Evolutionary conservation across 192 early-diverging fungal species (phyloP), one percentile per base, ranked within the genome.

Genomic region (Coemansia sp.): DNA sequence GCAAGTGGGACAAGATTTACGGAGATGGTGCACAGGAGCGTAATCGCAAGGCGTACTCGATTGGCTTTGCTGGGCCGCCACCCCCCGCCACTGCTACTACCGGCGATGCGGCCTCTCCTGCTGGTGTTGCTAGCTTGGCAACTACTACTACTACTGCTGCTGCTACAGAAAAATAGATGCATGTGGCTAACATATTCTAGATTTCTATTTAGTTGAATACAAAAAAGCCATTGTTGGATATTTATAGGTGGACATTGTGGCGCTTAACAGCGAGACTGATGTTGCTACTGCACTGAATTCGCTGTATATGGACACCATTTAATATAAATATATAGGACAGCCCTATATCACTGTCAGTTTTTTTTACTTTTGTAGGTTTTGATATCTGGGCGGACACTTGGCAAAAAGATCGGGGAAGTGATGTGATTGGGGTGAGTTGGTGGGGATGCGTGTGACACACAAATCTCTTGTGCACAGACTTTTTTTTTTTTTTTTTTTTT

Each of bases 1-100:
- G 91, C 48, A 95, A 98, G 74, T 98, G 94, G 94, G 91, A 94
- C 79, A 86, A 83, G 45, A 62, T 85, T 66, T 97, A 91, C 72
- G 95, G 95, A 26, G 94, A 95, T 74, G 91, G 87, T 16, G 87
- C 86, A 6, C 74, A 76, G 57, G 79, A 73, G 33, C 74, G 79
- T 42, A 69, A 70, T 13, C 73, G 68, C 59, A 76, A 70, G 65
- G 36, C 65, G 42, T 43, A 65, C 6, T 62, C 71, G 14, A 76
- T 82, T 31, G 79, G 79, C 0, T 82, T 82, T 62, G 70, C 69
- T 33, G 53, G 46, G 46, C 46, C 46, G 11, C 46, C 46, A 3
- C 46, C 46, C 7, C 23, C 23, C 23, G 46, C 46, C 46, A 50
- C 46, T 23, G 20, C 20, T 28, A 26, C 46, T 23, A 9, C 7